Evolutionary conservation across 257 asterid genomes (phyloP).

Genomic region (Nicotiana obtusifolia): DNA sequence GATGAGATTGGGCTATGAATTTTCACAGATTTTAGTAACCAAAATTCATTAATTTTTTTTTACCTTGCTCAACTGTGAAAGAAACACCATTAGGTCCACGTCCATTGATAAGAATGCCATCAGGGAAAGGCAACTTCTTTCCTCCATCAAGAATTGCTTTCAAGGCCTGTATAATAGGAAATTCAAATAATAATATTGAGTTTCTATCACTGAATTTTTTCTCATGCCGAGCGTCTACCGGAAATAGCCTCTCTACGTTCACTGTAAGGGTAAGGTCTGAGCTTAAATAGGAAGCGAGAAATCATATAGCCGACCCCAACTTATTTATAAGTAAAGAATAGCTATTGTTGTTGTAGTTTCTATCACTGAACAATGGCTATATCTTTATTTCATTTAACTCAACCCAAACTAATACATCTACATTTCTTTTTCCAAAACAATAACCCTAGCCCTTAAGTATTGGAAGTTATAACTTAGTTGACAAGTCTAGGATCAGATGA

Average conservation of each 20-base stretch:
- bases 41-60: background rate
- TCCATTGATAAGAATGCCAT: slow-evolving; percentile 82
- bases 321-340: too few relatives aligned
- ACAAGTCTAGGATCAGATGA: background rate
- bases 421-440: background rate
- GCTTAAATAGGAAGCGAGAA: too few relatives aligned
- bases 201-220: background rate
- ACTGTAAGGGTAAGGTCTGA: too few relatives aligned
- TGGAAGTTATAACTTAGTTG: background rate
- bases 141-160: slow-evolving; percentile 69
- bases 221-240: too few relatives aligned
- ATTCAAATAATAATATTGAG: background rate
- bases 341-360: background rate
- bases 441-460: background rate
- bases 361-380: background rate
- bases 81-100: slow-evolving; percentile 63
- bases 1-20: background rate
- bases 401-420: background rate
- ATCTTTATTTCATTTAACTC: background rate
- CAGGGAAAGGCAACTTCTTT: slow-evolving; percentile 68
- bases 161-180: slow-evolving; percentile 29
- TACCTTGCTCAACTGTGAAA: slow-evolving; percentile 43
- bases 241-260: too few relatives aligned
- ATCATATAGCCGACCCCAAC: too few relatives aligned
- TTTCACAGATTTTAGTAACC: background rate